Conservation (phyloP, 2,329 filamentous ascomycete species). For the Venturia carpophila region DNA sequence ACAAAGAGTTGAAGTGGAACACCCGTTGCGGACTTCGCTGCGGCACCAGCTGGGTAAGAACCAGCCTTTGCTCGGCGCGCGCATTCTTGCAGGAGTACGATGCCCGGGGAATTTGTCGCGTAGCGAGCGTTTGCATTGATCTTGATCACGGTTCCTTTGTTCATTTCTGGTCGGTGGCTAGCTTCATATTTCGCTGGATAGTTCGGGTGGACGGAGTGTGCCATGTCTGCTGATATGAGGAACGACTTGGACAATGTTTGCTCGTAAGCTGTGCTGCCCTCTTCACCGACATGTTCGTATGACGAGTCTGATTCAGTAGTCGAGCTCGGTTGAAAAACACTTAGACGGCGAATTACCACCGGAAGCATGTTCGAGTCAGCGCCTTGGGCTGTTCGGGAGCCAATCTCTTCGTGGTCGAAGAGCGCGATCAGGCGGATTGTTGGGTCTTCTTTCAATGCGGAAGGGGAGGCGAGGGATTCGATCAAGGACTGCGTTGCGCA, state of each 20-base stretch:
- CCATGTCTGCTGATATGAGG: conserved; percentile 95
- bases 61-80: conserved; percentile 54
- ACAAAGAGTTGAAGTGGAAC: conserved; percentile 95
- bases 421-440: conserved; percentile 86
- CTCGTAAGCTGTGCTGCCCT: conserved; percentile 68
- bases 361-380: conserved; percentile 89
- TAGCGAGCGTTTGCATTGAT: conserved; percentile 97
- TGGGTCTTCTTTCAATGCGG: conserved; percentile 64
- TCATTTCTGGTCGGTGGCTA: conserved; percentile 88
- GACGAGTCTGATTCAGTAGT: conserved; percentile 36
- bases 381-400: conserved; percentile 84
- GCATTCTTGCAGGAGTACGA: conserved; percentile 83
- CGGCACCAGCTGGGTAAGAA: conserved; percentile 32
- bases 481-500: conserved; percentile 83
- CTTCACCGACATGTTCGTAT: conserved; percentile 45
- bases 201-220: conserved; percentile 92
- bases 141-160: conserved; percentile 94
- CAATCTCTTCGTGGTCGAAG: conserved; percentile 98
- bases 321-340: conserved; percentile 56
- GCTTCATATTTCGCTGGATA: conserved; percentile 86
- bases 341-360: conserved; percentile 76
- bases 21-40: conserved; percentile 40
- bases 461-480: conserved; percentile 58
- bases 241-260: conserved; percentile 88
- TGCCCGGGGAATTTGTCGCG: conserved; percentile 91